Conservation (phyloP, 2,329 filamentous ascomycete genomes). For the Talaromyces funiculosus region DNA sequence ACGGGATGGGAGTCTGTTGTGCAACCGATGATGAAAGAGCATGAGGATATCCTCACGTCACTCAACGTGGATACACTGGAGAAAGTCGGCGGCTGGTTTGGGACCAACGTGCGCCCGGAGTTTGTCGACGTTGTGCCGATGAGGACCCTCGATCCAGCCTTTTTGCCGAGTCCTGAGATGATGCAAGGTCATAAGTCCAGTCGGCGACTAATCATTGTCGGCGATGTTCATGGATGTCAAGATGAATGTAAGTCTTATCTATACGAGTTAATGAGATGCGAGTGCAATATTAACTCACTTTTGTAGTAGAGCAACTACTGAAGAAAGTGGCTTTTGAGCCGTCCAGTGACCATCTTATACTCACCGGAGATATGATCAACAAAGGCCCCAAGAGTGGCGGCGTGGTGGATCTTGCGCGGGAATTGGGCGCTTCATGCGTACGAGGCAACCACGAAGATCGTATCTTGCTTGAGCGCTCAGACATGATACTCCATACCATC, state of each 20-base stretch:
- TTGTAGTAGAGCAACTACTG: constrained; percentile 54
- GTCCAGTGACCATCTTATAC: constrained; percentile 65
- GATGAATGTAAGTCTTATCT: constrained; percentile 49
- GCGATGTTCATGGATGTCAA: constrained; percentile 88
- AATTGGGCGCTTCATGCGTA: constrained; percentile 70
- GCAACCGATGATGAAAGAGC: constrained; percentile 29
- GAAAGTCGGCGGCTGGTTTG: constrained; percentile 37
- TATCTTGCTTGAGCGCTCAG: constrained; percentile 61
- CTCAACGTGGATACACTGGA: constrained; percentile 27
- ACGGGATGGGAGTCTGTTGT: constrained; percentile 30
- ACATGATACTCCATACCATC: constrained; percentile 31
- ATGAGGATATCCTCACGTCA: constrained; percentile 24
- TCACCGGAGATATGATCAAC: constrained; percentile 73
- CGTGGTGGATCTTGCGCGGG: constrained; percentile 69
- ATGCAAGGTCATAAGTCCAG: neutral
- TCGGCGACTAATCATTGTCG: constrained; percentile 66
- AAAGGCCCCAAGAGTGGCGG: constrained; percentile 80
- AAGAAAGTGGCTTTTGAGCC: constrained; percentile 58
- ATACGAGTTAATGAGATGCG: neutral
- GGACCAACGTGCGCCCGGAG: constrained; percentile 42
- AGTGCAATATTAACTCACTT: neutral
- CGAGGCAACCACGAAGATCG: constrained; percentile 91
- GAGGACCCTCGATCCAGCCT: constrained; percentile 42
- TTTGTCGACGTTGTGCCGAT: constrained; percentile 49
- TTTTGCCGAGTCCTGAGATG: constrained; percentile 39